phyloP scores from a whole-genome alignment of 495 filamentous ascomycete genomes.

The Xylaria longipes region DNA sequence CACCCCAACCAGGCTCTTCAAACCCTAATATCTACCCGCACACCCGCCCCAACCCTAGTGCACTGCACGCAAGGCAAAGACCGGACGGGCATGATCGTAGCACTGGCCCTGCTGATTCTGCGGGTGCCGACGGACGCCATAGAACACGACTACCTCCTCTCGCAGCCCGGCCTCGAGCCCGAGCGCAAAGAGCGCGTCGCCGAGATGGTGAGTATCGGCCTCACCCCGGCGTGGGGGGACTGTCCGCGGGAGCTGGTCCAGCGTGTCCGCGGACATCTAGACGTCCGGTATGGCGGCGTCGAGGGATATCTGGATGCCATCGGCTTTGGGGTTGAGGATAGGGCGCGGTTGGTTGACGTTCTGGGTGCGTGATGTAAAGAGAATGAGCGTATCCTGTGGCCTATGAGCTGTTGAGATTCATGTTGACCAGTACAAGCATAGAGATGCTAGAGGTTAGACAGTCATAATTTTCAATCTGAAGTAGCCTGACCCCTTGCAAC shows the following conservation, averaged over 20 bases:
- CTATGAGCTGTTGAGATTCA: background rate
- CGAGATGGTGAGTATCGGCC: slow-evolving; percentile 72
- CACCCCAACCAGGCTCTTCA: slow-evolving; percentile 51
- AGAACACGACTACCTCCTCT: slow-evolving; percentile 67
- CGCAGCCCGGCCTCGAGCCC: slow-evolving; percentile 61
- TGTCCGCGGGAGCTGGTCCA: slow-evolving; percentile 64
- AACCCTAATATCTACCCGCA: slow-evolving; percentile 35
- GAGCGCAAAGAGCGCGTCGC: slow-evolving; percentile 67
- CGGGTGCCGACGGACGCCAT: slow-evolving; percentile 63
- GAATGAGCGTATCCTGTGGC: background rate
- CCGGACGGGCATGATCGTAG: slow-evolving; percentile 75
- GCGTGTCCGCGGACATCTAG: slow-evolving; percentile 57
- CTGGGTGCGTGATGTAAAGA: slow-evolving; percentile 24
- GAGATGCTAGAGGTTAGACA: background rate
- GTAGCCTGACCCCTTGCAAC: background rate
- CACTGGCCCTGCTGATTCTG: slow-evolving; percentile 66
- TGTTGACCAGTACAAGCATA: background rate
- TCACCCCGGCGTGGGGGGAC: slow-evolving; percentile 71
- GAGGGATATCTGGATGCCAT: slow-evolving; percentile 64
- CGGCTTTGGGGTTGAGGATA: slow-evolving; percentile 56
- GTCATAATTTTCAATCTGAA: background rate
- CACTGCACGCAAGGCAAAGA: slow-evolving; percentile 94
- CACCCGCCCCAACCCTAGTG: slow-evolving; percentile 66
- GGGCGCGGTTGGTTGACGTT: slow-evolving; percentile 35
- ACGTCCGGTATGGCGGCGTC: slow-evolving; percentile 64